Evolutionary conservation across 75 land plant genomes (phyloP), one percentile per base, ranked within the genome.

Genomic region (Cupressus sempervirens): DNA sequence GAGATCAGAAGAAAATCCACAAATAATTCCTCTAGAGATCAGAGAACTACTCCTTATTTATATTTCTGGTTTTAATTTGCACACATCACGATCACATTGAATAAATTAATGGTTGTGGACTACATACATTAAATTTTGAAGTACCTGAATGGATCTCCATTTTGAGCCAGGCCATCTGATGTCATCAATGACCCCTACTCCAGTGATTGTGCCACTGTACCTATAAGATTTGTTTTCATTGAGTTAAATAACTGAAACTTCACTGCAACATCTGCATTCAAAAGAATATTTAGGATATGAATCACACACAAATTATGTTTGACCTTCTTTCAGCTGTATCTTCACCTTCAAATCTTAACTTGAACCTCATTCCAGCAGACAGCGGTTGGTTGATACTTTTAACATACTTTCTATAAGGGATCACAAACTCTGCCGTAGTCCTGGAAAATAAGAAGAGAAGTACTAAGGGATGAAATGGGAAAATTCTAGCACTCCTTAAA

Each of bases 341-440:
- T 50, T 89, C 91, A 30, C 83, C 83, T 81, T 88, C 90, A 74
- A 91, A 91, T 62, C 50, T 82, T 91, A 87, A 86, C 74, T 87
- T 88, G 85, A 88, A 87, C 84, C 95, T 87, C 95, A 92, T 92
- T 8, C 96, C 96, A 84, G 93, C 91, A 82, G 91, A 80, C 16
- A 88, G 41, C 23, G 81, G 77, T 70, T 53, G 83, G 76, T 83
- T 84, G 40, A 86, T 56, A 29, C 87, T 58, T 58, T 95, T 95
- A 75, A 88, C 54, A 86, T 89, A 96, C 88, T 93, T 87, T 38
- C 84, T 88, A 75, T 88, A 92, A 36, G 93, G 92, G 75, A 96
- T 90, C n/a, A 96, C 91, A 86, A 96, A 95, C 82, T 93, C 95
- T 48, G 96, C 89, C 45, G 91, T 92, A 62, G 95, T 92, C 91